Percentiles rank a stretch among this genome's conserved stretches.
Conservation (phyloP, 208 protist species). For the Porcisia hertigi region DNA sequence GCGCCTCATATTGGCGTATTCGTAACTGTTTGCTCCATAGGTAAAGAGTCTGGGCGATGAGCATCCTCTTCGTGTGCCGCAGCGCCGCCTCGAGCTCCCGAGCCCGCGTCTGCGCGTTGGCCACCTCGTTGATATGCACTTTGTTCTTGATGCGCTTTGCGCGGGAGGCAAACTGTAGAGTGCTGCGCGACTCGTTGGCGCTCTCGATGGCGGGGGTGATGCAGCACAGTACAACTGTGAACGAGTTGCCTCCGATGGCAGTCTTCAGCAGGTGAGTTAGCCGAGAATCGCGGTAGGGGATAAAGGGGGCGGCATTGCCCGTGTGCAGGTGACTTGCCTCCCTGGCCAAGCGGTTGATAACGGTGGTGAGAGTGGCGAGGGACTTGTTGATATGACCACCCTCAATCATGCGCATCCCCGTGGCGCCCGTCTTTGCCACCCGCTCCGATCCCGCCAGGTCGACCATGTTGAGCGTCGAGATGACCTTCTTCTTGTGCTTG, state of each 20-base stretch:
- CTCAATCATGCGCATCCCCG: slow-evolving; percentile 93
- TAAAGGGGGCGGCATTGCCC: slow-evolving; percentile 38
- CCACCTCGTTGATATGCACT: slow-evolving; percentile 66
- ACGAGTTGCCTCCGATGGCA: slow-evolving; percentile 95
- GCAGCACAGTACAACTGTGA: slow-evolving; percentile 87
- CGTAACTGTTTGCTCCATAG: slow-evolving; percentile 72
- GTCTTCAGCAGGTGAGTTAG: slow-evolving; percentile 94
- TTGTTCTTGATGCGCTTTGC: slow-evolving; percentile 71
- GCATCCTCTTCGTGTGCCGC: slow-evolving; percentile 34
- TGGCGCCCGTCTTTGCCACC: slow-evolving; percentile 92
- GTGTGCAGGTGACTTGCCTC: slow-evolving; percentile 12
- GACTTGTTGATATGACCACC: slow-evolving; percentile 92
- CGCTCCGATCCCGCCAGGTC: slow-evolving; percentile 93
- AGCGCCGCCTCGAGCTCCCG: slow-evolving; percentile 50
- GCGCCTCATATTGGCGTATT: slow-evolving; percentile 29
- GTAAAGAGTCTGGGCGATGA: slow-evolving; percentile 70
- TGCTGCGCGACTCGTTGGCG: slow-evolving; percentile 78
- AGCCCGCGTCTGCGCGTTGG: slow-evolving; percentile 48
- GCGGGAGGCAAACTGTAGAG: slow-evolving; percentile 75
- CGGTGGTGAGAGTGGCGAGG: slow-evolving; percentile 72
- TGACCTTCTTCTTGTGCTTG: slow-evolving; percentile 39
- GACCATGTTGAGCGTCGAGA: slow-evolving; percentile 92
- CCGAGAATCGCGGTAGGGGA: slow-evolving; percentile 93
- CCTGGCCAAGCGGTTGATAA: slow-evolving; percentile 68
- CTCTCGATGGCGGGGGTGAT: slow-evolving; percentile 62